Evolutionary conservation across 164 flowering plant genomes (phyloP), one percentile per base, ranked within the genome.

Genomic region (Berberis vulgaris): DNA sequence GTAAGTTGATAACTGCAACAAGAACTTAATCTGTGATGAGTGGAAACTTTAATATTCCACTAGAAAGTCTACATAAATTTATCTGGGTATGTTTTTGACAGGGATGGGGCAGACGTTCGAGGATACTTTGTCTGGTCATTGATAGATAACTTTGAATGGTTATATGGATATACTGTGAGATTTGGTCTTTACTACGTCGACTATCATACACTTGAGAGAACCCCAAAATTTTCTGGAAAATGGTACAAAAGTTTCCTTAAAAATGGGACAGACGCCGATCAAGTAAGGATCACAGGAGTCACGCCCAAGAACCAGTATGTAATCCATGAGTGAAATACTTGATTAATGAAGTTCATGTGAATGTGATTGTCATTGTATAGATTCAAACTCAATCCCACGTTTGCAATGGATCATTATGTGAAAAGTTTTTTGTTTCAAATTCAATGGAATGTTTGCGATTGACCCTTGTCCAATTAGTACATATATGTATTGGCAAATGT

Each of bases 41-140:
- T 26, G 26, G 26, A 26, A 26, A 26, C 26, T 26, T 26, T 26
- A 26, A 26, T 26, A 26, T 26, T 26, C 26, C 26, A 26, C 26
- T 26, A 26, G 26, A 26, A 26, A 26, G 26, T 26, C 26, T 26
- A 26, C 26, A 26, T 26, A 26, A 26, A 26, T 26, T 26, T 26
- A 26, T 26, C 26, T 26, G 26, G 26, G 26, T 26, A 26, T 6
- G 13, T 10, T 52, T 26, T 49, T 60, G 64, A 6, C 46, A 70
- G 73, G 68, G 54, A 60, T 45, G 73, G 68, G 7, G 73, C 66
- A 41, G 68, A 65, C 41, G 73, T 70, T n/a, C 61, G 65, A 43
- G 73, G 69, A 47, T 70, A 70, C 57, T 64, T 70, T 52, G 53
- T 41, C 45, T 65, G 73, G 73, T 70, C 73, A 3, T 45, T 70